Evolutionary conservation across 2,329 filamentous ascomycete species (phyloP), one percentile per base, ranked within the genome.

Genomic region (Aspergillus floridensis): DNA sequence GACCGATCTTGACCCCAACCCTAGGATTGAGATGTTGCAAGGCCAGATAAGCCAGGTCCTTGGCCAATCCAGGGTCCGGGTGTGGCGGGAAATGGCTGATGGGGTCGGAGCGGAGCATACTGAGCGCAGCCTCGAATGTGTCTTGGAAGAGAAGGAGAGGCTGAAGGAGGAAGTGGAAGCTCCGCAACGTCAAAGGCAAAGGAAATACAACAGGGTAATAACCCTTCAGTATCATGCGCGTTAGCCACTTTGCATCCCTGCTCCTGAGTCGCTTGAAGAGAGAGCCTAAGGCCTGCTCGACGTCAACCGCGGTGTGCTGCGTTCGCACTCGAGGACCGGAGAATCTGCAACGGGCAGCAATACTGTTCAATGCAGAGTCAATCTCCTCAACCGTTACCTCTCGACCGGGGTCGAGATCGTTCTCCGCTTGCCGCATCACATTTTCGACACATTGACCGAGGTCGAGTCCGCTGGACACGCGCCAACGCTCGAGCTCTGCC

Each of bases 201-300:
- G 92, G 85, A 1, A 96, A 69, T 1, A 82, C 72, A 0, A 93
- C 79, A 0, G 89, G 88, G n/a, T 83, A 80, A 60, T 88, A 90
- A 63, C 88, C 84, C 70, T 96, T 95, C 29, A 96, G 78, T 5
- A 96, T 80, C 31, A 97, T 79, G 3, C 93, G 84, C 0, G 90
- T 90, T 11, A 96, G 81, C 93, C 93, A 97, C 76, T 96, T 96
- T 4, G 88, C 89, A 70, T 96, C 90, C 48, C 80, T 79, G 3
- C 90, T 84, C 49, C 80, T 80, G 10, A 92, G 70, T 7, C 84
- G 82, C 31, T 76, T 78, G 67, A 89, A 90, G 1, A 93, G 70
- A 0, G 72, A 70, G 21, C 79, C 79, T 1, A 93, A 72, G 3
- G 81, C 72, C 4, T 77, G 74, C 22, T 79, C 73, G 68, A 83